Evolutionary conservation across 2,329 filamentous ascomycete species (phyloP).

Genomic region (Epichloe scottii): DNA sequence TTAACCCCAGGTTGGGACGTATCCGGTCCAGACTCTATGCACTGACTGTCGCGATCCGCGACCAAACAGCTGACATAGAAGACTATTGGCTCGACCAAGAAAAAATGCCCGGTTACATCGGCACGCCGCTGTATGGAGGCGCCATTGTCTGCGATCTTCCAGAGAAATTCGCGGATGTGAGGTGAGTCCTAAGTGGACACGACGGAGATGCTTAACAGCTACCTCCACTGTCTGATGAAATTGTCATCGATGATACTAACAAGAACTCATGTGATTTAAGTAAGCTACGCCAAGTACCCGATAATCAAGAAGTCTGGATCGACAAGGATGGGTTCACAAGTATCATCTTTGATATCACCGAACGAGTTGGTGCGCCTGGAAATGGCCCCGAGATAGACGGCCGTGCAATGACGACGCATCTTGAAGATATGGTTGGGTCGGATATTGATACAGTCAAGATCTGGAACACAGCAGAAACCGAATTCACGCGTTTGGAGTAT

Average conservation of each 20-base stretch:
- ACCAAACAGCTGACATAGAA: neutral
- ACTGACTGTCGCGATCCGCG: neutral
- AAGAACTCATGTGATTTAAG: conserved; percentile 24
- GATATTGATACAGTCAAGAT: conserved; percentile 53
- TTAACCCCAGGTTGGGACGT: neutral
- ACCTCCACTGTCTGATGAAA: neutral
- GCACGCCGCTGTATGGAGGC: conserved; percentile 56
- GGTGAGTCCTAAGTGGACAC: conserved; percentile 29
- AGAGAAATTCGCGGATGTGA: conserved; percentile 56
- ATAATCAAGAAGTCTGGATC: conserved; percentile 88
- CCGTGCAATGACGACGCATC: conserved; percentile 54
- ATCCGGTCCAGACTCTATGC: neutral
- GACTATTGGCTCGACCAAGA: neutral
- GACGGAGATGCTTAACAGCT: conserved; percentile 11
- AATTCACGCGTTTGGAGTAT: conserved; percentile 43
- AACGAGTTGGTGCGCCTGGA: conserved; percentile 53
- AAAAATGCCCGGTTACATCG: conserved; percentile 40
- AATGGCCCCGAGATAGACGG: conserved; percentile 50
- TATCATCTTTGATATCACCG: conserved; percentile 82
- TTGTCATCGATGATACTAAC: neutral
- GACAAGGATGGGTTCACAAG: conserved; percentile 72
- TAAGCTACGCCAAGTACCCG: conserved; percentile 61
- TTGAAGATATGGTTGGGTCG: conserved; percentile 55
- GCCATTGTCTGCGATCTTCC: conserved; percentile 59
- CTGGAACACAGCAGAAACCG: conserved; percentile 50